Evolutionary conservation across 306 rosid species (phyloP).

Genomic region (Vigna hirtella): DNA sequence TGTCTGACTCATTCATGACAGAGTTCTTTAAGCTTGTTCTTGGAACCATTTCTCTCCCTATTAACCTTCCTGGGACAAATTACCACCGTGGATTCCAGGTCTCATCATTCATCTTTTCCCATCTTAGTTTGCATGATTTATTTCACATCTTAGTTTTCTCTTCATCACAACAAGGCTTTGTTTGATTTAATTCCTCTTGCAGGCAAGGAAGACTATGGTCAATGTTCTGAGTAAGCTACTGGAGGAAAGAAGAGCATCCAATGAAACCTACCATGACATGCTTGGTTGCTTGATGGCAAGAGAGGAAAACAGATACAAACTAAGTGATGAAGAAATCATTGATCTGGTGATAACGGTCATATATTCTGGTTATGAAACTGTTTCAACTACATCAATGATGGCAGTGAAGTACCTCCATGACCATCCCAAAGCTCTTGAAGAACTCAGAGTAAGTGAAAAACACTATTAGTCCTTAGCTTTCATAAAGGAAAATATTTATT

Average conservation of each 20-base stretch:
- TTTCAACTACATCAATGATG: constrained; percentile 99
- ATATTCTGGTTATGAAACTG: constrained; percentile 97
- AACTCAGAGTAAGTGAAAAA: constrained; percentile 78
- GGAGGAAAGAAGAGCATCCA: constrained; percentile 70
- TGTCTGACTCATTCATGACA: constrained; percentile 59
- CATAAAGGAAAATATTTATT: background rate
- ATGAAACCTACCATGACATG: constrained; percentile 70
- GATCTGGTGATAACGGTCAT: constrained; percentile 81
- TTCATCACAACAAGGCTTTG: background rate
- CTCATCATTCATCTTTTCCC: constrained; percentile 3
- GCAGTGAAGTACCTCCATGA: constrained; percentile 93
- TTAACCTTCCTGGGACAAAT: constrained; percentile 90
- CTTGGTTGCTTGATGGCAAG: constrained; percentile 68
- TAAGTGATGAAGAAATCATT: constrained; percentile 82
- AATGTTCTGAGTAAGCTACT: constrained; percentile 64
- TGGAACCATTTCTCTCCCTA: constrained; percentile 91
- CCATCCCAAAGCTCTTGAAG: constrained; percentile 83
- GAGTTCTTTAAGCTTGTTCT: constrained; percentile 90
- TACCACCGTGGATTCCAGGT: constrained; percentile 86
- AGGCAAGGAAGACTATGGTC: constrained; percentile 89
- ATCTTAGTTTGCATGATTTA: constrained; percentile 8
- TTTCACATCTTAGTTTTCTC: background rate
- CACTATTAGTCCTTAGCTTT: background rate
- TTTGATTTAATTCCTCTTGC: constrained; percentile 31
- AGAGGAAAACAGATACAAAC: constrained; percentile 65